Base-by-base conservation (phyloP, 495 filamentous ascomycete species). In the Thermothielavioides terrestris region DNA sequence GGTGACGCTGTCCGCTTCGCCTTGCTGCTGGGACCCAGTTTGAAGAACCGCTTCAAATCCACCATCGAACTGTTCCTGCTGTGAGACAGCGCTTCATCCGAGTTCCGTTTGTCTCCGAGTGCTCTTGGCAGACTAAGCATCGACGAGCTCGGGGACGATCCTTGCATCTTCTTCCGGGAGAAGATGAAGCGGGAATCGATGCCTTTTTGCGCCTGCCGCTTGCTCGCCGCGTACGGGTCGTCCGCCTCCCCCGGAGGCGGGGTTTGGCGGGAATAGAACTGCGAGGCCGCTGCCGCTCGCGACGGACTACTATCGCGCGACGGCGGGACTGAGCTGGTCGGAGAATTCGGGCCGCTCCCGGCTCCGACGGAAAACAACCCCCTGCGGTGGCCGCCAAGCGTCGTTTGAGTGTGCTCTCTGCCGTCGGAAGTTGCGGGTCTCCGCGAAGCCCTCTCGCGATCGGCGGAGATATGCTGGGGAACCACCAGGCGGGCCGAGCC, bases 41-140 rank as follows among this genome's bases (percentile, higher is more conserved):
- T 82, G 73, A 98, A 94, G 63, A 98, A 98, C 14, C 94, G 76
- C 67, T 95, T 97, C 50, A 98, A 65, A 48, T 97, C 89, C 7
- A 83, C 82, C 88, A 97, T 96, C 6, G 94, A 95, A 22, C 86
- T 83, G 49, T 90, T 87, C 45, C 75, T 71, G 52, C 71, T 79
- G 44, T 75, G 73, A 21, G 57, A 27, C 23, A 42, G 57, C 11
- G 56, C 45, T 4, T 60, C 63, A 15, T 64, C 61, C 61, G 57
- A 32, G 53, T 66, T 30, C 50, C 60, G 54, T 68, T 57, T 64
- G 64, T 59, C 60, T 49, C 38, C 42, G 27, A 54, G 64, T 59
- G 27, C 26, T 40, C 60, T 56, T 4, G 64, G 58, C 38, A 80
- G 52, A 50, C 59, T 77, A 23, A 69, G 55, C 7, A 70, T 66